phyloP scores from a whole-genome alignment of 495 filamentous ascomycete species.

The Aspergillus sclerotiicarbonarius region DNA sequence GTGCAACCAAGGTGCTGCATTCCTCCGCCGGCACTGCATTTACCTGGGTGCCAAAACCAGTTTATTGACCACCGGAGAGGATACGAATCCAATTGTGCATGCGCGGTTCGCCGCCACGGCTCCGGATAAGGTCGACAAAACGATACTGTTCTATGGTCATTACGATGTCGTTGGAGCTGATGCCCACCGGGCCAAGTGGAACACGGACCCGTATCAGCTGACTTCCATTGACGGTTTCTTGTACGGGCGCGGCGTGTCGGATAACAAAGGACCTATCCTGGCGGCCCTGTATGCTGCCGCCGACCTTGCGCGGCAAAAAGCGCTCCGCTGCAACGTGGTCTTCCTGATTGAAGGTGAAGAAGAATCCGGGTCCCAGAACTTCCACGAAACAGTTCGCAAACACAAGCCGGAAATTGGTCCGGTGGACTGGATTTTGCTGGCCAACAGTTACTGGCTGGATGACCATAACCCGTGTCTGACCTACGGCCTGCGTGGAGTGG shows the following conservation, averaged over 20 bases:
- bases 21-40: constrained; percentile 83
- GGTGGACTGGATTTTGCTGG: constrained; percentile 89
- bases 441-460: constrained; percentile 98
- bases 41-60: constrained; percentile 85
- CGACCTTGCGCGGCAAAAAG: constrained; percentile 74
- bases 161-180: constrained; percentile 98
- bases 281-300: constrained; percentile 91
- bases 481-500: constrained; percentile 90
- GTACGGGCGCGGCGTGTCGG: constrained; percentile 93
- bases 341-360: constrained; percentile 98
- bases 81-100: constrained; percentile 84
- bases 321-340: constrained; percentile 78
- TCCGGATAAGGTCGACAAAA: constrained; percentile 64
- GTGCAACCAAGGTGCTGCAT: constrained; percentile 89
- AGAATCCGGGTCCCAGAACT: constrained; percentile 88
- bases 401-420: constrained; percentile 84
- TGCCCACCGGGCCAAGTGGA: constrained; percentile 73
- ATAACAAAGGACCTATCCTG: constrained; percentile 95
- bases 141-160: constrained; percentile 94
- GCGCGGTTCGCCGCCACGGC: constrained; percentile 74
- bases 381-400: constrained; percentile 71
- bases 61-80: constrained; percentile 70
- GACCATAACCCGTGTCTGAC: constrained; percentile 94
- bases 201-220: constrained; percentile 79
- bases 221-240: constrained; percentile 86